These are phyloP conservation scores for Ustilago trichophora DNA, from an alignment of 1,284 basidiomycete species.

Conservation along the genomic window DNA sequence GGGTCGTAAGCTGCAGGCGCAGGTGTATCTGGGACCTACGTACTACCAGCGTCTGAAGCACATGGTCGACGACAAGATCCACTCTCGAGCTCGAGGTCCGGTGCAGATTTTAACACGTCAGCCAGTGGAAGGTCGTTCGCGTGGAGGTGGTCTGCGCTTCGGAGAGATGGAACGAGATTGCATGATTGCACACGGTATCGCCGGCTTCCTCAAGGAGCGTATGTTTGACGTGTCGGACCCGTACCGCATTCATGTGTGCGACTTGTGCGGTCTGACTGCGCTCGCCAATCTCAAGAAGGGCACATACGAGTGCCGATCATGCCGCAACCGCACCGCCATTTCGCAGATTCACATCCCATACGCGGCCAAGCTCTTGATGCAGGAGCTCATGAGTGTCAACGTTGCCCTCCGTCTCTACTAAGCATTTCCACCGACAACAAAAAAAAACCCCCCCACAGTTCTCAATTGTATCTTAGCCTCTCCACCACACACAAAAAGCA, in stretches of 20 bases:
- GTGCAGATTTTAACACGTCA: slow-evolving; percentile 97
- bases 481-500: slow-evolving; percentile 1
- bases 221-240: slow-evolving; percentile 65
- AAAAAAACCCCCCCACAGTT: too few species aligned
- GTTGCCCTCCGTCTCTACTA: slow-evolving; percentile 63
- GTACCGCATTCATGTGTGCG: slow-evolving; percentile 64
- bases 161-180: slow-evolving; percentile 99
- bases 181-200: slow-evolving; percentile 99
- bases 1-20: slow-evolving; percentile 93
- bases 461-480: slow-evolving; percentile 17
- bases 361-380: slow-evolving; percentile 82
- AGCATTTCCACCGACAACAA: too few species aligned
- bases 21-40: slow-evolving; percentile 97
- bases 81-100: slow-evolving; percentile 94
- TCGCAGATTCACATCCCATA: slow-evolving; percentile 68
- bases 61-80: slow-evolving; percentile 99
- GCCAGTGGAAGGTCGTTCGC: slow-evolving; percentile 98
- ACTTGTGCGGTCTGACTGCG: slow-evolving; percentile 62
- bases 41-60: slow-evolving; percentile 99
- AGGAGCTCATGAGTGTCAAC: slow-evolving; percentile 72
- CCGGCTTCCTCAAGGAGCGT: slow-evolving; percentile 79
- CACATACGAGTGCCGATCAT: slow-evolving; percentile 64
- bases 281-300: slow-evolving; percentile 65
- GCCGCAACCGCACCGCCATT: slow-evolving; percentile 63
- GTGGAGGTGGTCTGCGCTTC: slow-evolving; percentile 98